Percentiles rank a stretch among this genome's conserved stretches.
Evolutionary conservation across 306 rosid species (phyloP).

Genomic region (Psophocarpus tetragonolobus): DNA sequence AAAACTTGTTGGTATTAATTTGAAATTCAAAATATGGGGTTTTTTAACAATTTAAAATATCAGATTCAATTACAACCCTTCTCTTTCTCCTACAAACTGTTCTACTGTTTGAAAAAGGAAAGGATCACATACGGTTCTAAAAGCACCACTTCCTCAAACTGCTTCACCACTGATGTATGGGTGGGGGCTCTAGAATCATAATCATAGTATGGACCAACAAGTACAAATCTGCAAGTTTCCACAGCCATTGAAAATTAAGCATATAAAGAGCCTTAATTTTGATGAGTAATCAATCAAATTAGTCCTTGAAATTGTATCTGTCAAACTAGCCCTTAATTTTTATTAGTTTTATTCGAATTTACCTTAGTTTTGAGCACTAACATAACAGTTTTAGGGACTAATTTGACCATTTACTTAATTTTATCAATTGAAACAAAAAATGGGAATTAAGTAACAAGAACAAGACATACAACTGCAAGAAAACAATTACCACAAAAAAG

Average conservation of each 20-base stretch:
- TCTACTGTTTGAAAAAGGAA: neutral
- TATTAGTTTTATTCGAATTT: too few species aligned
- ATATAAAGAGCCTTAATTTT: conserved; percentile 8
- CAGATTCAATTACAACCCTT: neutral
- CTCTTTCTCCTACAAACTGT: neutral
- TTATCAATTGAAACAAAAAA: neutral
- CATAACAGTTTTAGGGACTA: too few species aligned
- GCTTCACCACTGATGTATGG: neutral
- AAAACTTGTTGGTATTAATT: neutral
- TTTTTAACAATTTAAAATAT: neutral
- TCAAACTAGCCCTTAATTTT: too few species aligned
- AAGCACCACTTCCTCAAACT: conserved; percentile 13
- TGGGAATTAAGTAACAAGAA: neutral
- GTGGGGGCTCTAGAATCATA: conserved; percentile 31
- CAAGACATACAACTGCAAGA: neutral
- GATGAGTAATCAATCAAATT: too few species aligned
- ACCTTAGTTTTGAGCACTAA: too few species aligned
- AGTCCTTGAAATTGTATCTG: too few species aligned
- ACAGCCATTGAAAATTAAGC: conserved; percentile 14
- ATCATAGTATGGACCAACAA: neutral
- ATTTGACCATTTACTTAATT: too few species aligned
- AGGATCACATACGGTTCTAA: conserved; percentile 27
- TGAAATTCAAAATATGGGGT: conserved; percentile 3
- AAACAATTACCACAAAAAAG: conserved; percentile 12
- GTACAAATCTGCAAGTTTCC: conserved; percentile 23